phyloP scores from a whole-genome alignment of 164 flowering plant species.

The Annona cherimola region DNA sequence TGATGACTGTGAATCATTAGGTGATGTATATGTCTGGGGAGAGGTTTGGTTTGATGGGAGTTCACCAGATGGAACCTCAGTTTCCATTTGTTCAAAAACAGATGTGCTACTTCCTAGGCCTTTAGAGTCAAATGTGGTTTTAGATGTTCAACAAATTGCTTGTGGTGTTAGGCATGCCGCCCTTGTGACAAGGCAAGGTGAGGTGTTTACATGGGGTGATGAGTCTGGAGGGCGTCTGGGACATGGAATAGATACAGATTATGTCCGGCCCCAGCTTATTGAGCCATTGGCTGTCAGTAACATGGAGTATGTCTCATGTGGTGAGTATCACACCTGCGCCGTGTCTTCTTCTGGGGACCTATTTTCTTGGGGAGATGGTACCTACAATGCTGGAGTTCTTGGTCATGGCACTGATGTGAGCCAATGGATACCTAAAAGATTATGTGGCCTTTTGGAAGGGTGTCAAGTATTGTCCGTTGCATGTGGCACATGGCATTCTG shows the following conservation, averaged over 20 bases:
- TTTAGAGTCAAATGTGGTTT: slow-evolving; percentile 72
- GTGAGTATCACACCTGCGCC: slow-evolving; percentile 86
- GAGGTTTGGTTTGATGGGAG: slow-evolving; percentile 65
- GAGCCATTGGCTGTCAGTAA: slow-evolving; percentile 52
- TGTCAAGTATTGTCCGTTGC: slow-evolving; percentile 65
- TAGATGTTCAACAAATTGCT: slow-evolving; percentile 80
- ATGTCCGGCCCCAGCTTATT: slow-evolving; percentile 61
- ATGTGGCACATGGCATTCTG: slow-evolving; percentile 86
- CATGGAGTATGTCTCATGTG: slow-evolving; percentile 71
- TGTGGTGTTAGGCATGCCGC: slow-evolving; percentile 84
- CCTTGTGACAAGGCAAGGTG: slow-evolving; percentile 85
- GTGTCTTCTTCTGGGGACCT: slow-evolving; percentile 64
- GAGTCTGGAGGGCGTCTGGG: slow-evolving; percentile 89
- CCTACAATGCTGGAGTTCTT: slow-evolving; percentile 61
- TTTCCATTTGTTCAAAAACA: slow-evolving; percentile 28
- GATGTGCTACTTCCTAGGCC: slow-evolving; percentile 74
- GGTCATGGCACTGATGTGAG: slow-evolving; percentile 67
- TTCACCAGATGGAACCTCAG: slow-evolving; percentile 31
- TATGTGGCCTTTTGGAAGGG: slow-evolving; percentile 71
- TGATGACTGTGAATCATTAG: slow-evolving; percentile 85
- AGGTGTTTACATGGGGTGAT: slow-evolving; percentile 96
- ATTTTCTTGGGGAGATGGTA: slow-evolving; percentile 88
- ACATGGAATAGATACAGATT: slow-evolving; percentile 59
- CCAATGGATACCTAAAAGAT: slow-evolving; percentile 82
- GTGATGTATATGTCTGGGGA: slow-evolving; percentile 98